These are phyloP conservation scores for Paramecium octaurelia DNA, from an alignment of 73 alveolate species.

Conservation along the genomic window DNA sequence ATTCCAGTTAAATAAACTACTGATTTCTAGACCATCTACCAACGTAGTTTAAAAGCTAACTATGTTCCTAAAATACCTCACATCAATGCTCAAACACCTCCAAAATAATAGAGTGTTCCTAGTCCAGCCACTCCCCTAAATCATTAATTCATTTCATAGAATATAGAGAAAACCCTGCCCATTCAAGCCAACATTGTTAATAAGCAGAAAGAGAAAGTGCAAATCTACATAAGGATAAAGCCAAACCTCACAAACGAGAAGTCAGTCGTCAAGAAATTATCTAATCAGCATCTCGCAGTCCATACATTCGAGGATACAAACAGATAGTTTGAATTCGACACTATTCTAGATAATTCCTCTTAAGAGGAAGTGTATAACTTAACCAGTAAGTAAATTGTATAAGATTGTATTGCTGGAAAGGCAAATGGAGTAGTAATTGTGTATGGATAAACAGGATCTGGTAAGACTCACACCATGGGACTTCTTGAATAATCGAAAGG, in stretches of 20 bases:
- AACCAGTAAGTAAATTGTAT: not conserved
- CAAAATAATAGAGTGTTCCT: not conserved
- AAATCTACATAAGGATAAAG: not conserved
- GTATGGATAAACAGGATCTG: conserved; percentile 41
- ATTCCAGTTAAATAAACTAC: not conserved
- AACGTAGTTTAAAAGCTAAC: not conserved
- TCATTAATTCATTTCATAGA: not conserved
- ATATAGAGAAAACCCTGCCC: not conserved
- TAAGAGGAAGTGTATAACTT: conserved; percentile 26
- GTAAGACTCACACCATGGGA: conserved; percentile 43
- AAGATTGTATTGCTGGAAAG: conserved; percentile 19
- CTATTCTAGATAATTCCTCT: not conserved
- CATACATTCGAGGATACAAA: conserved; percentile 31
- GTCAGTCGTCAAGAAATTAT: not conserved
- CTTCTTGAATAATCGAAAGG: conserved; percentile 21
- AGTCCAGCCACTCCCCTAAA: not conserved
- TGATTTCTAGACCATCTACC: not conserved
- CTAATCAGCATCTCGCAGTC: not conserved
- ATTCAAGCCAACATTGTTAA: not conserved
- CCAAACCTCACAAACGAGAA: not conserved
- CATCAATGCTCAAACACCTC: not conserved
- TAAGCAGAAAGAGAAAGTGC: not conserved
- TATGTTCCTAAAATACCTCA: not conserved
- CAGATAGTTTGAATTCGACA: conserved; percentile 20
- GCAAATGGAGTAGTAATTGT: conserved; percentile 32